phyloP scores from a whole-genome alignment of 176 grass and related monocot species.

The sorghum (Sorghum bicolor) region Sorghum_bicolor_NCBIv3 NC_012878.2:58353001-58353500 shows the following conservation, averaged over 20 bases:
- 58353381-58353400: background rate
- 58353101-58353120: too few species aligned
- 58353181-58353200: too few species aligned
- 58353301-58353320: conserved; percentile 28
- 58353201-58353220: background rate
- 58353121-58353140: too few species aligned
- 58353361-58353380: background rate
- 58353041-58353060: background rate
- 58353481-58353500: too few species aligned
- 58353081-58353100: background rate
- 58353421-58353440: too few species aligned
- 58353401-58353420: too few species aligned
- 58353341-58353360: background rate
- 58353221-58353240: conserved; percentile 5
- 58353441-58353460: too few species aligned
- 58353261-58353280: background rate
- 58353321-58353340: background rate
- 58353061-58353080: background rate
- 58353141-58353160: too few species aligned
- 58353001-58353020: too few species aligned
- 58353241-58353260: background rate
- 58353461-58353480: too few species aligned
- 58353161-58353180: too few species aligned
- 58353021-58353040: too few species aligned
- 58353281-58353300: background rate